These are phyloP conservation scores for Pythium monospermum DNA, from an alignment of 352 stramenopile genomes.

Conservation along the genomic window DNA sequence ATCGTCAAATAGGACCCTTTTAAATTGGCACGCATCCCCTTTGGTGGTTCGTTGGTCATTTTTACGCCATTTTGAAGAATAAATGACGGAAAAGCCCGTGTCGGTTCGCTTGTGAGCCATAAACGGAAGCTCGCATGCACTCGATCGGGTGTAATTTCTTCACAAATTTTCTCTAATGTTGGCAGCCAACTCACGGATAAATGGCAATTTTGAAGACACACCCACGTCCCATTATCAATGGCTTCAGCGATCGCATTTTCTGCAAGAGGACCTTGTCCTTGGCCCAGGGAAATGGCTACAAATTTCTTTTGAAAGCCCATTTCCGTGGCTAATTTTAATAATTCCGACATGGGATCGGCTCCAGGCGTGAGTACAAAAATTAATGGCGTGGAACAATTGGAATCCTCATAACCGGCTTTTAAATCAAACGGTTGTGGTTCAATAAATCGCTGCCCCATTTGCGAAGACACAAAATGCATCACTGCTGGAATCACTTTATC, in stretches of 20 bases:
- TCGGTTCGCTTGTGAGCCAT: slow-evolving; percentile 94
- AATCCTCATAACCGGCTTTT: slow-evolving; percentile 89
- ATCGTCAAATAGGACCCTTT: slow-evolving; percentile 89
- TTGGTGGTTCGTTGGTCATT: slow-evolving; percentile 95
- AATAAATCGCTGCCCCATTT: slow-evolving; percentile 91
- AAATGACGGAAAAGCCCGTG: slow-evolving; percentile 90
- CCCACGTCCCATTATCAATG: slow-evolving; percentile 92
- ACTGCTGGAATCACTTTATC: slow-evolving; percentile 92
- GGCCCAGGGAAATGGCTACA: slow-evolving; percentile 91
- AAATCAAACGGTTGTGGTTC: slow-evolving; percentile 93
- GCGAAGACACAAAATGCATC: slow-evolving; percentile 86
- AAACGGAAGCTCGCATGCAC: slow-evolving; percentile 91
- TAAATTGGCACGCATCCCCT: slow-evolving; percentile 92
- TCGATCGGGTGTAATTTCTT: slow-evolving; percentile 90
- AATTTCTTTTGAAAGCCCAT: slow-evolving; percentile 91
- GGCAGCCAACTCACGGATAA: slow-evolving; percentile 93
- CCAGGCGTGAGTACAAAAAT: slow-evolving; percentile 95
- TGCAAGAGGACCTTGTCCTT: slow-evolving; percentile 91
- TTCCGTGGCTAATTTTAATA: slow-evolving; percentile 90
- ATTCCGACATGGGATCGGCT: slow-evolving; percentile 92
- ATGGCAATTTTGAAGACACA: slow-evolving; percentile 96
- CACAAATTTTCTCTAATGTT: slow-evolving; percentile 91
- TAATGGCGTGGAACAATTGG: slow-evolving; percentile 90
- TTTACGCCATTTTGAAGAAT: slow-evolving; percentile 93
- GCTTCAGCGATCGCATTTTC: slow-evolving; percentile 91